Evolutionary conservation across 805 yeast genomes (phyloP), one percentile per base, ranked within the genome.

Genomic region (Candida corydali): DNA sequence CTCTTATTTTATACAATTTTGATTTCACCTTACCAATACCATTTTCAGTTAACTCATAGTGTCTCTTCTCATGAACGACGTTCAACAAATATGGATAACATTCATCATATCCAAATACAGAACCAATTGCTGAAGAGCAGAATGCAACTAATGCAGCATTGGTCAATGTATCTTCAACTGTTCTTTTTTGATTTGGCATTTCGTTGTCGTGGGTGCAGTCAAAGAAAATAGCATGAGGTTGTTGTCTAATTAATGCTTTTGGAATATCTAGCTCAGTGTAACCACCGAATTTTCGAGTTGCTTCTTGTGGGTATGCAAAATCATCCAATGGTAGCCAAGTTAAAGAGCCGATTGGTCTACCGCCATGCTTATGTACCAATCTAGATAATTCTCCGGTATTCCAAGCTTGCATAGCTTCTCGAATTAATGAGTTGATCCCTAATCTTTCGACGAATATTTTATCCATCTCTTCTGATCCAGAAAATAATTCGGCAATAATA

Each of bases 401-500:
- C 80, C 93, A 82, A 1, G 97, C 93, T 63, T 88, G 97, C 95
- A 93, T 91, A 1, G 98, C 98, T 55, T 91, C 98, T 53, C 98
- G 76, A 38, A 91, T 84, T 46, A 93, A 69, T 3, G 96, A 82
- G 26, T 87, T 83, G 38, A 93, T 82, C 12, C 96, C 97, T 29
- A 93, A 71, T 47, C 94, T 70, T 59, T 91, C 96, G 10, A 91
- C 96, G 55, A 85, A 91, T 15, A 91, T 65, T 50, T 84, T 82
- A 63, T 91, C 98, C 76, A 86, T 74, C 14, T 78, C 84, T 55
- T 89, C 96, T 11, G 94, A 85, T 9, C 98, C 98, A 3, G 94
- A 77, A 59, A 91, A 91, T 27, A 91, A 69, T 56, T 91, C 98
- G 1, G 98, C 98, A 29, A 88, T 96, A 19, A 91, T 88, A 51